These are phyloP conservation scores for Rhynchospora pubera DNA, from an alignment of 176 grass and related monocot genomes.

Conservation along the genomic window DNA sequence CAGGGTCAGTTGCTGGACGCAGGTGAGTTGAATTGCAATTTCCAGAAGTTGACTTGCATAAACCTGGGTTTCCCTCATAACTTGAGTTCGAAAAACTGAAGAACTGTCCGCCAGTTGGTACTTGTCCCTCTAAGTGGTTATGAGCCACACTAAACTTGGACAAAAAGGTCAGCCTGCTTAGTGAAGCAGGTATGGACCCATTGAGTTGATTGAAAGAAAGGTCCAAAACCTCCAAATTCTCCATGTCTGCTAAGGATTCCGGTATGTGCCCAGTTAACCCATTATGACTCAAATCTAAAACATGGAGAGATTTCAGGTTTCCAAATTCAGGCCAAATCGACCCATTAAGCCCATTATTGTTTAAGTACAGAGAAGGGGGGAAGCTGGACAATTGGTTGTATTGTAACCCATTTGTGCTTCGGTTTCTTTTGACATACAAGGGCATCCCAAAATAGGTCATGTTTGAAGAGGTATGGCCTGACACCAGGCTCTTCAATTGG, in stretches of 20 bases:
- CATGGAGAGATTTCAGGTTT: slow-evolving; percentile 71
- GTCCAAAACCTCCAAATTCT: slow-evolving; percentile 87
- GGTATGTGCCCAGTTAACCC: slow-evolving; percentile 63
- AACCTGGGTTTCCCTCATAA: slow-evolving; percentile 75
- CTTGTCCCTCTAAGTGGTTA: slow-evolving; percentile 59
- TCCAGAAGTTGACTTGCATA: slow-evolving; percentile 40
- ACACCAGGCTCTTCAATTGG: slow-evolving; percentile 62
- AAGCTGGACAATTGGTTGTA: slow-evolving; percentile 96
- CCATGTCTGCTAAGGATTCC: slow-evolving; percentile 58
- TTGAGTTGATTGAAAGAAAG: slow-evolving; percentile 79
- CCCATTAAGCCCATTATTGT: slow-evolving; percentile 67
- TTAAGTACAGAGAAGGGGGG: slow-evolving; percentile 68
- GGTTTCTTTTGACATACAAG: slow-evolving; percentile 84
- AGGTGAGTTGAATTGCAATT: slow-evolving; percentile 44
- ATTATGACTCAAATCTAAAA: slow-evolving; percentile 89
- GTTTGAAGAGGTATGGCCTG: slow-evolving; percentile 16
- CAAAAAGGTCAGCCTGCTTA: slow-evolving; percentile 77
- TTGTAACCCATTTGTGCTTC: slow-evolving; percentile 57
- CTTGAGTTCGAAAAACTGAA: slow-evolving; percentile 88
- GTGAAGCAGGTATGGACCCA: slow-evolving; percentile 61
- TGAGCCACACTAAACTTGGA: slow-evolving; percentile 93
- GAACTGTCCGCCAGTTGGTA: slow-evolving; percentile 72
- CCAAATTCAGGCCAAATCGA: slow-evolving; percentile 80
- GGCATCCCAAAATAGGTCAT: slow-evolving; percentile 52
- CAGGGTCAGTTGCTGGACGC: slow-evolving; percentile 2